A percentile compares a stretch with the other conserved stretches of the same genome.
Conservation (phyloP, 306 rosid species). For the Morella rubra region DNA sequence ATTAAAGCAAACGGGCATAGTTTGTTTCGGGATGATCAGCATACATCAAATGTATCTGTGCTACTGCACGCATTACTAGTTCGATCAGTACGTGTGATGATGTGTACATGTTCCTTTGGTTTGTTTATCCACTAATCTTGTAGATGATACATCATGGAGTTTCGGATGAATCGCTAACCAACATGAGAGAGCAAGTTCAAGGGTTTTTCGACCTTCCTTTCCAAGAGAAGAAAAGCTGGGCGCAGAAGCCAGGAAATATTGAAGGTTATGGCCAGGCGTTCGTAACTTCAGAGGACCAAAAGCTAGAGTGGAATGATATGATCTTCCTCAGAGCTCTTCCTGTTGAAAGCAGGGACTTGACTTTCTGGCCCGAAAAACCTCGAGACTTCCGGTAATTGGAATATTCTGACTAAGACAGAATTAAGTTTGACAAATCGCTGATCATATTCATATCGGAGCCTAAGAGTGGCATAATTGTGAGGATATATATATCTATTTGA, state of each 20-base stretch:
- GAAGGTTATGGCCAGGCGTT: slow-evolving; percentile 57
- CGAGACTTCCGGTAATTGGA: slow-evolving; percentile 36
- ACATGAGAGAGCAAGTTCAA: slow-evolving; percentile 38
- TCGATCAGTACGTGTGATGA: no score
- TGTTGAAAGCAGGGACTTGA: slow-evolving; percentile 30
- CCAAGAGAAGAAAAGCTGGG: slow-evolving; percentile 36
- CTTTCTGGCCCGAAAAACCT: slow-evolving; percentile 56
- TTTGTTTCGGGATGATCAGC: no score
- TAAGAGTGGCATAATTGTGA: no score
- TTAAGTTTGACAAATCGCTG: neutral
- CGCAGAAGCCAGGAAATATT: slow-evolving; percentile 47
- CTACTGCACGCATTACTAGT: neutral
- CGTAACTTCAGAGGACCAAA: slow-evolving; percentile 42
- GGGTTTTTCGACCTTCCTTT: slow-evolving; percentile 43
- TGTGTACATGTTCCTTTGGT: neutral
- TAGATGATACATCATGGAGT: slow-evolving; percentile 46
- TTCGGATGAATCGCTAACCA: slow-evolving; percentile 19
- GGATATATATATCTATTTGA: no score
- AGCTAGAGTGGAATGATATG: slow-evolving; percentile 57
- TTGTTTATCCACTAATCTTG: slow-evolving; percentile 3
- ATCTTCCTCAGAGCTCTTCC: slow-evolving; percentile 46
- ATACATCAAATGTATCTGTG: no score
- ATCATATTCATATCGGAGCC: neutral
- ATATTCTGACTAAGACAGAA: neutral
- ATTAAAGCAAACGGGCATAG: no score